Percentiles rank a stretch among this genome's conserved stretches.
phyloP scores from a whole-genome alignment of 2,329 filamentous ascomycete species.

The Claviceps digitariae region DNA sequence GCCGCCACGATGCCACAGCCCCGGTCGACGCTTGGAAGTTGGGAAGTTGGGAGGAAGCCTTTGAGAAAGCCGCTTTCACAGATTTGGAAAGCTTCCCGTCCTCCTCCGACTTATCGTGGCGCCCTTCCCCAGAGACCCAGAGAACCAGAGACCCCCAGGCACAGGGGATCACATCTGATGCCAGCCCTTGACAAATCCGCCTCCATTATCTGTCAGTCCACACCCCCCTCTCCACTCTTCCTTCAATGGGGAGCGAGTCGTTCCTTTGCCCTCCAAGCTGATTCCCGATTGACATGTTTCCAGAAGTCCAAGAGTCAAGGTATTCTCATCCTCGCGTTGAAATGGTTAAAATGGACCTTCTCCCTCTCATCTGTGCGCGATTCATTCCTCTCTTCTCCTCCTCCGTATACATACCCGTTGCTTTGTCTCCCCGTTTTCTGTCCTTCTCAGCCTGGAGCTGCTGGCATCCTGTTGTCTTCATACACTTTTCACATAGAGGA shows the following conservation, averaged over 20 bases:
- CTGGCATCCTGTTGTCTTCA: not conserved
- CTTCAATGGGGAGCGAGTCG: not conserved
- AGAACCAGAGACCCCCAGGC: slow-evolving; percentile 1
- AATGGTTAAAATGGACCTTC: not conserved
- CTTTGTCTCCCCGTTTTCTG: not conserved
- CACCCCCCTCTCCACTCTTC: not conserved
- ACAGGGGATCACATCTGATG: not conserved
- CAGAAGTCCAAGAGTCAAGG: not conserved
- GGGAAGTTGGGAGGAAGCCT: not conserved
- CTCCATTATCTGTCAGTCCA: not conserved
- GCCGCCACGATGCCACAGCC: not conserved
- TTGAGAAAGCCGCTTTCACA: not conserved
- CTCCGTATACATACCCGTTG: not conserved
- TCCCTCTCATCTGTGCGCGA: not conserved
- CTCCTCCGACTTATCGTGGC: not conserved
- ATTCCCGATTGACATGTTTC: slow-evolving; percentile 5
- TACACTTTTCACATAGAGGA: not conserved
- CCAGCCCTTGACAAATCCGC: not conserved
- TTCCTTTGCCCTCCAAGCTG: slow-evolving; percentile 1
- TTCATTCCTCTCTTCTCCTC: not conserved
- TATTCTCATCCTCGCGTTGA: not conserved
- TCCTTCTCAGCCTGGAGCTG: not conserved
- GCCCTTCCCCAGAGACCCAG: not conserved
- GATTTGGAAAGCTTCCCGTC: not conserved
- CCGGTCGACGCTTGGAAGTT: not conserved